Evolutionary conservation across 2,329 filamentous ascomycete genomes (phyloP).

Genomic region (Fusarium buharicum): DNA sequence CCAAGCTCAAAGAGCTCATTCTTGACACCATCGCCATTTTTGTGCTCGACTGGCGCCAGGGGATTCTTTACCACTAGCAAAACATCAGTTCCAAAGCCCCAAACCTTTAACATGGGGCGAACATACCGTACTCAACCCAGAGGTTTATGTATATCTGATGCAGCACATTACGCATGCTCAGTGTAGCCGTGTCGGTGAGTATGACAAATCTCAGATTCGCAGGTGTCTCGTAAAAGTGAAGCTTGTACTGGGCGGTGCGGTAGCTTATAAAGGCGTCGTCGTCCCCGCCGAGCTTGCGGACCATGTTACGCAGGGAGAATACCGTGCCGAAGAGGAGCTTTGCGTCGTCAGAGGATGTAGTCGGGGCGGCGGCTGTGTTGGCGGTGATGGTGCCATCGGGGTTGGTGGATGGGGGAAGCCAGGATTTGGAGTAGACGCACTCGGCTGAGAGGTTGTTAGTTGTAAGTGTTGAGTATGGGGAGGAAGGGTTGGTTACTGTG

Average conservation of each 20-base stretch:
- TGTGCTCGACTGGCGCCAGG: constrained; percentile 74
- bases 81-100: neutral
- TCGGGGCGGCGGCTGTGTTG: constrained; percentile 21
- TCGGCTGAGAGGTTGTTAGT: constrained; percentile 71
- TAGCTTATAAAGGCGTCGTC: constrained; percentile 96
- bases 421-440: constrained; percentile 94
- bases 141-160: constrained; percentile 99
- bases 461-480: neutral
- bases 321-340: constrained; percentile 98
- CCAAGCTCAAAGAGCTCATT: constrained; percentile 78
- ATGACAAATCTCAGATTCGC: constrained; percentile 96
- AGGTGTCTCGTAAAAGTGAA: constrained; percentile 98
- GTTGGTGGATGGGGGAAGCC: constrained; percentile 67
- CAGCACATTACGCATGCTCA: constrained; percentile 91
- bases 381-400: constrained; percentile 22
- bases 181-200: constrained; percentile 88
- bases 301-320: constrained; percentile 97
- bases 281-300: constrained; percentile 89
- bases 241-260: constrained; percentile 93
- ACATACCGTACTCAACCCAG: constrained; percentile 91
- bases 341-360: constrained; percentile 76
- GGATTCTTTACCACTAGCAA: constrained; percentile 75
- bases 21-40: constrained; percentile 73
- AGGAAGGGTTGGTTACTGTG: constrained; percentile 75
- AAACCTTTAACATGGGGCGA: neutral